phyloP scores from a whole-genome alignment of 345 rosid species.

The Isatis tinctoria region DNA sequence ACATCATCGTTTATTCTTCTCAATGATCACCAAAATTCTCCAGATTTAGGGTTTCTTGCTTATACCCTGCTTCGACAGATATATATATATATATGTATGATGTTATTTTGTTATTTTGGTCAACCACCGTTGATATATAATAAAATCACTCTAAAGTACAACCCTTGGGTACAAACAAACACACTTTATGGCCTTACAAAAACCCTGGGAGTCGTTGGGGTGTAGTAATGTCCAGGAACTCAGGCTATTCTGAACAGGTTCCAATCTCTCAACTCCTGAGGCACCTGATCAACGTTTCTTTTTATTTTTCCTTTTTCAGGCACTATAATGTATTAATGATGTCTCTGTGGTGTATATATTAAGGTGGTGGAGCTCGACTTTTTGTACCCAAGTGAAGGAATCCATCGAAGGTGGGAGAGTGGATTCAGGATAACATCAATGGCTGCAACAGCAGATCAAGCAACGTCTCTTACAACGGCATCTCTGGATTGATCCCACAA shows the following conservation, averaged over 20 bases:
- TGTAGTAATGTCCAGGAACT: slow-evolving; percentile 91
- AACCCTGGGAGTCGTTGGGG: slow-evolving; percentile 96
- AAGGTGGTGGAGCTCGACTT: slow-evolving; percentile 98
- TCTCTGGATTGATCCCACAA: slow-evolving; percentile 34
- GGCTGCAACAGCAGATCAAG: slow-evolving; percentile 94
- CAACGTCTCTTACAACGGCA: slow-evolving; percentile 63
- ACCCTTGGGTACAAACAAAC: too few relatives aligned
- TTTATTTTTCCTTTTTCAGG: background rate
- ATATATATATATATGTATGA: too few relatives aligned
- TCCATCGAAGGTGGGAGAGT: slow-evolving; percentile 86
- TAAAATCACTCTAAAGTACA: too few relatives aligned
- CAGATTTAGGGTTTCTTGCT: too few relatives aligned
- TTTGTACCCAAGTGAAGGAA: slow-evolving; percentile 93
- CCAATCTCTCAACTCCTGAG: background rate
- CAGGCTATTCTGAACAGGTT: slow-evolving; percentile 89
- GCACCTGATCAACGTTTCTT: background rate
- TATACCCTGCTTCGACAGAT: too few relatives aligned
- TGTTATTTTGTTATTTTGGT: too few relatives aligned
- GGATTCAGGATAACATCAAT: slow-evolving; percentile 89
- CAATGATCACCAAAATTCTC: too few relatives aligned
- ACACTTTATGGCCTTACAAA: too few relatives aligned
- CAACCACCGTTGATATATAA: too few relatives aligned
- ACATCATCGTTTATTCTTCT: too few relatives aligned
- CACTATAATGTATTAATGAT: background rate
- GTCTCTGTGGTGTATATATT: background rate